Percentiles rank a stretch among this genome's conserved stretches.
Evolutionary conservation across 768 basidiomycete genomes (phyloP).

Genomic region (Boletus huronensis): DNA sequence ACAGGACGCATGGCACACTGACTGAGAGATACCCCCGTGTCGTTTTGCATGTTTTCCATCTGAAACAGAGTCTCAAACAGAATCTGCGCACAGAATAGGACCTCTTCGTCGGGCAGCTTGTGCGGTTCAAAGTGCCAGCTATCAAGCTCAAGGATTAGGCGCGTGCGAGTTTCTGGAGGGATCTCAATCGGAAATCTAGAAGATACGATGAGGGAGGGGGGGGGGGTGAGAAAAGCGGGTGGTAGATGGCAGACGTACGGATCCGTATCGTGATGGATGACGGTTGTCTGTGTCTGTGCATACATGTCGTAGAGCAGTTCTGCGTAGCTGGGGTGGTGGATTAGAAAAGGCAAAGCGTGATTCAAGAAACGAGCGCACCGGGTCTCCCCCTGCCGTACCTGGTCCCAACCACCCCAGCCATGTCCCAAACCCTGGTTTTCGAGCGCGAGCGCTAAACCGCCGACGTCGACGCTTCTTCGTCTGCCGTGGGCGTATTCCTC

Average conservation of each 20-base stretch:
- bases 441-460: constrained; percentile 81
- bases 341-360: constrained; percentile 5
- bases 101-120: constrained; percentile 75
- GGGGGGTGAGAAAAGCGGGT: not conserved
- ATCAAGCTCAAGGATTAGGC: constrained; percentile 66
- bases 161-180: constrained; percentile 46
- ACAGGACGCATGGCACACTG: constrained; percentile 32
- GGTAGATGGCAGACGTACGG: constrained; percentile 14
- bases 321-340: constrained; percentile 52
- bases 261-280: constrained; percentile 46
- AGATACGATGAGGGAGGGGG: constrained; percentile 12
- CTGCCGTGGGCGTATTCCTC: constrained; percentile 34
- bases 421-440: constrained; percentile 57
- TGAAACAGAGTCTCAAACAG: constrained; percentile 84
- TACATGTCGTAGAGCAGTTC: constrained; percentile 86
- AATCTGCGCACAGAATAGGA: constrained; percentile 75
- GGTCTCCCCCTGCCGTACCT: constrained; percentile 43
- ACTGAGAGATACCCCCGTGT: constrained; percentile 57
- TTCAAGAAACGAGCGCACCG: constrained; percentile 40
- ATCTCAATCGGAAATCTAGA: constrained; percentile 48
- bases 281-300: constrained; percentile 69
- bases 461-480: constrained; percentile 84
- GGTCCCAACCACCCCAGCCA: constrained; percentile 66
- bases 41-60: constrained; percentile 68
- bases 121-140: constrained; percentile 92